Conservation (phyloP, 768 basidiomycete genomes). For the Mycena epipterygia region DNA sequence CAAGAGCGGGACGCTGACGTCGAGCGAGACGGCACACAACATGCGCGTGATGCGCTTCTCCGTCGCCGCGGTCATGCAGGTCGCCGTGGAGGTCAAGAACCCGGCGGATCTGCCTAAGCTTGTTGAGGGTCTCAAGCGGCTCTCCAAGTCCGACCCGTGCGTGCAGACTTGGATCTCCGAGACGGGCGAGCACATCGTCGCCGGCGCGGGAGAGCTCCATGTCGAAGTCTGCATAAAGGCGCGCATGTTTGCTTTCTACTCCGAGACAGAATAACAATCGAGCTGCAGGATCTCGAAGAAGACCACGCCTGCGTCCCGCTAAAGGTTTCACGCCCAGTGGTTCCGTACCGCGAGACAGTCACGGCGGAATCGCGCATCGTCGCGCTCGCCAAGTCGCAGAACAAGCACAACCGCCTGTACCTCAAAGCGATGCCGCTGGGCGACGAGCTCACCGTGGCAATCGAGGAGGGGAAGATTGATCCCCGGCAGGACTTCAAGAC, state of each 20-base stretch:
- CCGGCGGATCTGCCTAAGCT: conserved; percentile 98
- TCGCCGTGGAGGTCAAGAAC: conserved; percentile 99
- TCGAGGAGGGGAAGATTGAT: conserved; percentile 87
- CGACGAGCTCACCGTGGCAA: conserved; percentile 93
- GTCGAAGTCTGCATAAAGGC: conserved; percentile 99
- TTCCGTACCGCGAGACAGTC: conserved; percentile 97
- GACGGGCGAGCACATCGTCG: conserved; percentile 98
- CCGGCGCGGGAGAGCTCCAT: conserved; percentile 99
- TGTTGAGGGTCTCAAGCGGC: conserved; percentile 99
- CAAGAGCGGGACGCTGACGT: conserved; percentile 98
- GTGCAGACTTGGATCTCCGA: conserved; percentile 95
- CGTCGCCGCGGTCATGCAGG: conserved; percentile 98
- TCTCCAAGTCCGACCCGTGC: conserved; percentile 99
- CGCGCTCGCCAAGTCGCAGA: conserved; percentile 97
- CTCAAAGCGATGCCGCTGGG: conserved; percentile 93
- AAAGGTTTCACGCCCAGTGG: conserved; percentile 97
- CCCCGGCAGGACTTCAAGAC: conserved; percentile 97
- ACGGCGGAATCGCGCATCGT: conserved; percentile 94
- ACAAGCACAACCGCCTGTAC: conserved; percentile 99
- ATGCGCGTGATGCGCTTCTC: conserved; percentile 99
- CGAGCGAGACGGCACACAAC: conserved; percentile 98
- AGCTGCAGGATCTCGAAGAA: conserved; percentile 91
- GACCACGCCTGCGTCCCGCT: conserved; percentile 99
- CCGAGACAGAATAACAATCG: neutral
- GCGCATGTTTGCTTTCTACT: neutral